Base-by-base conservation (phyloP, 2,329 filamentous ascomycete species). In the Penicillium capsulatum region DNA sequence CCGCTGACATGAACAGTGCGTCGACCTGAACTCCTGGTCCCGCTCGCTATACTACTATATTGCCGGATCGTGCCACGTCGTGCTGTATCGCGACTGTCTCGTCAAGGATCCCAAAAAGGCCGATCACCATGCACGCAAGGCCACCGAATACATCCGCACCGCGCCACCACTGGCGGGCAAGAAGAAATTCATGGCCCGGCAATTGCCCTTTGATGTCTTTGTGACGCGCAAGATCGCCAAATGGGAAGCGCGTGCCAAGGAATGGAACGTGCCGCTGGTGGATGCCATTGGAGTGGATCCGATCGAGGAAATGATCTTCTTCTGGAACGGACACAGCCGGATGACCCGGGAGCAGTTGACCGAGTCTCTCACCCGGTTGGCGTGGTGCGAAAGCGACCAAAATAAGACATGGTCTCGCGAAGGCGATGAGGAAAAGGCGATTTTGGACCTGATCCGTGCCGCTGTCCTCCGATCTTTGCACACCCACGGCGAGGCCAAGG, bases 1-100 rank as follows among this genome's bases (percentile, higher is more conserved):
- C 9, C 6, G 11, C 26, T 28, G n/a, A 28, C 13, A 11, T 11
- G 9, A 14, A 28, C 61, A 77, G 49, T 90, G 86, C 50, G 71
- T 86, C 8, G 81, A 86, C 38, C 74, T 92, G 39, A 96, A 95
- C 65, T 86, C 86, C 53, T 97, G 92, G 92, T 90, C 84, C 40
- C 88, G 89, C 36, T 81, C 83, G 0, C 64, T 97, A 37, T 97
- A 98, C 68, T 88, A 88, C 60, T 97, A 90, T 66, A 84, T 94
- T 49, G 84, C 86, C 2, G 92, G 83, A 6, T 76, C 77, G 9
- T 83, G 84, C 1, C 82, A 94, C 51, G 67, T 97, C 1, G 87
- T 92, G 55, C 72, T 88, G 4, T 97, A 96, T 65, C 80, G 92
- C 7, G 33, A 65, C 62, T 44, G 46, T 11, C 37, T 54, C 13